Evolutionary conservation across 768 basidiomycete genomes (phyloP).

Genomic region (Phlebiopsis flavidoalba): DNA sequence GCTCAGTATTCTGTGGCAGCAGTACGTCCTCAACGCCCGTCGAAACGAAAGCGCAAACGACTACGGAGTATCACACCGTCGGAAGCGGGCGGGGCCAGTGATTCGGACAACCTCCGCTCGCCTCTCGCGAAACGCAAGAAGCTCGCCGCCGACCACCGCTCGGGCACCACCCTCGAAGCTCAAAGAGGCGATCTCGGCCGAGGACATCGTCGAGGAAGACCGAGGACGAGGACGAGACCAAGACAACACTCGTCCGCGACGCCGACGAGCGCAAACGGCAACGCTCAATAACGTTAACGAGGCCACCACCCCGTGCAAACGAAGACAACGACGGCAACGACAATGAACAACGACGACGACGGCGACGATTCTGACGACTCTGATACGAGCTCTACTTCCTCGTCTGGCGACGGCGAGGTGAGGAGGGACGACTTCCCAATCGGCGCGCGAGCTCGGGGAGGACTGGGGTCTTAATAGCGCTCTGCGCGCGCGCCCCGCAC

Average conservation of each 20-base stretch:
- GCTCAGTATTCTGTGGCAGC: conserved; percentile 1
- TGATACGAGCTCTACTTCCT: conserved; percentile 27
- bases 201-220: conserved; percentile 9
- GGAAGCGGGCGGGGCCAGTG: conserved; percentile 34
- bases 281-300: neutral
- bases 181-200: conserved; percentile 50
- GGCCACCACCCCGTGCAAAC: too few species aligned
- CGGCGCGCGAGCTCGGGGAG: conserved; percentile 73
- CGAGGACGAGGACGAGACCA: neutral
- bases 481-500: neutral
- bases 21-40: conserved; percentile 36
- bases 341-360: conserved; percentile 13
- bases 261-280: neutral
- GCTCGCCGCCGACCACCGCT: conserved; percentile 58
- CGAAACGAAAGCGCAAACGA: conserved; percentile 56
- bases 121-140: conserved; percentile 81
- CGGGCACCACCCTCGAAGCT: conserved; percentile 60
- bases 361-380: conserved; percentile 19
- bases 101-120: conserved; percentile 48
- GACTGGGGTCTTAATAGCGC: conserved; percentile 70
- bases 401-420: conserved; percentile 41
- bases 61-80: conserved; percentile 69
- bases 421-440: conserved; percentile 76
- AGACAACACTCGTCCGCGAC: conserved; percentile 9
- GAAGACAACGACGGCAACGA: conserved; percentile 13